phyloP scores from a whole-genome alignment of 176 grass and related monocot species.

The Chloris gayana region DNA sequence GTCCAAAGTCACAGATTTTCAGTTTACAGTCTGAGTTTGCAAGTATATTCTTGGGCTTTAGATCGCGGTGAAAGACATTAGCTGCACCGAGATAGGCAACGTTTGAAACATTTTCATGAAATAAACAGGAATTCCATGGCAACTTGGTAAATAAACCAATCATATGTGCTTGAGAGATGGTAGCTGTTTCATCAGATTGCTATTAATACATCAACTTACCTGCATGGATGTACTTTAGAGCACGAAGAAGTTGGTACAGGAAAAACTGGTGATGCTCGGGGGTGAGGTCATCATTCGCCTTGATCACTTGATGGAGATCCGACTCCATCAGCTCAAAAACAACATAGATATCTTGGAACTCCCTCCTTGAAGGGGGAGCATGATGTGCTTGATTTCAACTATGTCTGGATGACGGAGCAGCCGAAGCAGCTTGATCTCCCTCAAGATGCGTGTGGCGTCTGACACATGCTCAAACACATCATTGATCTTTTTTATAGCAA shows the following conservation, averaged over 20 bases:
- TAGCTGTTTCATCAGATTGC: conserved; percentile 13
- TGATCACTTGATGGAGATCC: conserved; percentile 92
- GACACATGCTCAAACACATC: conserved; percentile 96
- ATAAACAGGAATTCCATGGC: conserved; percentile 11
- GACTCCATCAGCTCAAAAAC: conserved; percentile 98
- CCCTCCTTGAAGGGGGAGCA: conserved; percentile 93
- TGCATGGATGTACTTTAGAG: conserved; percentile 91
- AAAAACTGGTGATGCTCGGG: conserved; percentile 91
- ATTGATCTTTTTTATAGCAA: conserved; percentile 99
- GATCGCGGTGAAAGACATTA: conserved; percentile 95
- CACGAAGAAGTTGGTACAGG: conserved; percentile 87
- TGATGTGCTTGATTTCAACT: conserved; percentile 95
- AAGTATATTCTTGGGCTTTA: conserved; percentile 95
- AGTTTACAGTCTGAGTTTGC: conserved; percentile 94
- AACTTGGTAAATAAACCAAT: conserved; percentile 2
- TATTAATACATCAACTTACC: conserved; percentile 41
- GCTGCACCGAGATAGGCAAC: conserved; percentile 58
- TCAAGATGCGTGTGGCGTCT: conserved; percentile 81
- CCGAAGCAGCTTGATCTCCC: conserved; percentile 90
- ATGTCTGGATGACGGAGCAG: conserved; percentile 86
- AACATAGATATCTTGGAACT: conserved; percentile 87
- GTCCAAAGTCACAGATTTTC: conserved; percentile 97
- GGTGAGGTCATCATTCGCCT: conserved; percentile 89
- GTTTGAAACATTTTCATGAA: conserved; percentile 25
- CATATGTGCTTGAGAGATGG: background rate